phyloP scores from a whole-genome alignment of 2,329 filamentous ascomycete species.

The Diaporthe destruens region DNA sequence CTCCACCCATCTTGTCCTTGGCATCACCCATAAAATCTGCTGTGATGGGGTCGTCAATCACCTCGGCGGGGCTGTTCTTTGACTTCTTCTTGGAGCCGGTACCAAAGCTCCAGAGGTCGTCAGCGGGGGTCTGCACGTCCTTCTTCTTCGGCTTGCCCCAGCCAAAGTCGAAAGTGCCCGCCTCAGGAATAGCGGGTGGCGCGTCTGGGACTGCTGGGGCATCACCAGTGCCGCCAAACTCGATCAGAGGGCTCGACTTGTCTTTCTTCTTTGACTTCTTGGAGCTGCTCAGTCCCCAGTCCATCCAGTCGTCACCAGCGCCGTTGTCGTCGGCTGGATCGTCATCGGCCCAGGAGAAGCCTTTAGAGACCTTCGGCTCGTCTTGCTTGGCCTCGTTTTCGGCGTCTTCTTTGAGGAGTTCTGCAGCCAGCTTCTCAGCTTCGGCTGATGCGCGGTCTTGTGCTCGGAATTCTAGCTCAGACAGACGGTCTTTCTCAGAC shows the following conservation, averaged over 20 bases:
- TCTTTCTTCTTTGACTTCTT: constrained; percentile 58
- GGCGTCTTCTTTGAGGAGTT: constrained; percentile 47
- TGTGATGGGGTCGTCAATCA: constrained; percentile 58
- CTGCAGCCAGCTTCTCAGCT: constrained; percentile 33
- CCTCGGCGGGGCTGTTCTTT: constrained; percentile 63
- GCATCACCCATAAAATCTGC: constrained; percentile 60
- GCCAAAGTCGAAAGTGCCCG: constrained; percentile 47
- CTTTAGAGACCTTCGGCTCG: background rate
- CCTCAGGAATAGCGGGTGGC: constrained; percentile 42
- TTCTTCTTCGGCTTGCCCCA: constrained; percentile 47
- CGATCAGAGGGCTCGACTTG: constrained; percentile 39
- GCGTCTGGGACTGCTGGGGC: constrained; percentile 24
- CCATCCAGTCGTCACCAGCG: constrained; percentile 39
- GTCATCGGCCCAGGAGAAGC: constrained; percentile 39
- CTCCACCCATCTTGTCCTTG: constrained; percentile 51
- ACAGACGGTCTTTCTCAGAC: constrained; percentile 36
- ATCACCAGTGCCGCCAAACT: constrained; percentile 42
- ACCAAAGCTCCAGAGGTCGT: constrained; percentile 54
- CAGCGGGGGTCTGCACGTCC: constrained; percentile 56
- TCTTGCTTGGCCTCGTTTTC: constrained; percentile 38
- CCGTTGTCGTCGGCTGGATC: constrained; percentile 30
- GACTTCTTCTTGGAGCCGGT: constrained; percentile 62
- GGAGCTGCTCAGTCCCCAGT: constrained; percentile 46
- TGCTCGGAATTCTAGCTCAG: constrained; percentile 37
- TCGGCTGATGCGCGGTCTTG: constrained; percentile 35